These are phyloP conservation scores for Parathielavia appendiculata DNA, from an alignment of 495 filamentous ascomycete species.

Conservation along the genomic window DNA sequence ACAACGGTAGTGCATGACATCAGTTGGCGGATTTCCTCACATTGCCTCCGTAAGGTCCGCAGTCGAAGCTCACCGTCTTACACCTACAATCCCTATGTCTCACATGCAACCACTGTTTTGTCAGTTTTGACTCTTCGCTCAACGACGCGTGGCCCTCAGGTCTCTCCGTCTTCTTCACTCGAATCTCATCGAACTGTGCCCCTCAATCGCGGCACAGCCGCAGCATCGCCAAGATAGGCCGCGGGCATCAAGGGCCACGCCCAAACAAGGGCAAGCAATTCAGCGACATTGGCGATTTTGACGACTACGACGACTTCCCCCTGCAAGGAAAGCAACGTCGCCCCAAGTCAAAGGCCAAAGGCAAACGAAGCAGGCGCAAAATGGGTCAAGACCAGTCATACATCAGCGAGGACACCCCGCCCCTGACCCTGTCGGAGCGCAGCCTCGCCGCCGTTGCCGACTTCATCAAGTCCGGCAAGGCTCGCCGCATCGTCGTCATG, in stretches of 20 bases:
- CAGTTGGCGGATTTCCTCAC: no score
- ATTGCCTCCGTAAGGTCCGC: no score
- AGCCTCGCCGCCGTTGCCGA: constrained; percentile 67
- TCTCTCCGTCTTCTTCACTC: not conserved
- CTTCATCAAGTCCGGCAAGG: constrained; percentile 63
- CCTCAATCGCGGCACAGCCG: constrained; percentile 9
- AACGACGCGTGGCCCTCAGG: not conserved
- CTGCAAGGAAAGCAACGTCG: constrained; percentile 16
- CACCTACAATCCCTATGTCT: not conserved
- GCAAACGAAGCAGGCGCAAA: constrained; percentile 25
- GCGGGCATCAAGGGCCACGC: constrained; percentile 15
- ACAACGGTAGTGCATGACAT: no score
- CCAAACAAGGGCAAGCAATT: constrained; percentile 13
- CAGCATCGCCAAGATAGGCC: constrained; percentile 27
- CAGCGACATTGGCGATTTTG: constrained; percentile 13
- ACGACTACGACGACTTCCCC: constrained; percentile 21
- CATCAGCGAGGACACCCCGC: constrained; percentile 58
- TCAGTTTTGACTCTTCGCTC: not conserved
- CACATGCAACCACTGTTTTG: not conserved
- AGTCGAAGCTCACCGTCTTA: not conserved
- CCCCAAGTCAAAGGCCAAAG: not conserved
- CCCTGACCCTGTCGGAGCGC: constrained; percentile 60
- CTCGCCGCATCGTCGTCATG: constrained; percentile 74
- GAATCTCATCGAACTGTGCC: not conserved
- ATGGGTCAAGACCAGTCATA: constrained; percentile 48